phyloP scores from a whole-genome alignment of 2,329 filamentous ascomycete genomes.

The Calonectria pseudoturangicola region DNA sequence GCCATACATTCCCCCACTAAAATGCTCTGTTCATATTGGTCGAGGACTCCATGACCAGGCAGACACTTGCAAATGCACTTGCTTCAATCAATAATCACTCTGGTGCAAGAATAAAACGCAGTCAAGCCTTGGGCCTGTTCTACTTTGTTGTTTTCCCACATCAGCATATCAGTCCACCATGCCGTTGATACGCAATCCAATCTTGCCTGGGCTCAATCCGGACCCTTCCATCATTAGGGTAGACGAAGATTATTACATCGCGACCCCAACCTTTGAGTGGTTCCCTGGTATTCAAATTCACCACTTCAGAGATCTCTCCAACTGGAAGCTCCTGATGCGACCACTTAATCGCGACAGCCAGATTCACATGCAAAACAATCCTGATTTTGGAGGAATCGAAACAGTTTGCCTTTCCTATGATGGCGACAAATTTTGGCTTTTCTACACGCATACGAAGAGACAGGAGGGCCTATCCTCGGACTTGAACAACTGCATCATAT shows the following conservation, averaged over 20 bases:
- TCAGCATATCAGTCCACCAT: conserved; percentile 53
- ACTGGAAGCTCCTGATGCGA: conserved; percentile 69
- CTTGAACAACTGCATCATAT: conserved; percentile 78
- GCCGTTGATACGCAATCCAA: conserved; percentile 71
- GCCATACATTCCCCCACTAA: too few species aligned
- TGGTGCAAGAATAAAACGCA: too few species aligned
- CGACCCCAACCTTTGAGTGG: conserved; percentile 74
- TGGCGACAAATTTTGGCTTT: conserved; percentile 76
- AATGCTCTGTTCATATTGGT: too few species aligned
- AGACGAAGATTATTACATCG: conserved; percentile 73
- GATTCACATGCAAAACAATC: conserved; percentile 75
- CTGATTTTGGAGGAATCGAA: conserved; percentile 78
- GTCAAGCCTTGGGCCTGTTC: too few species aligned
- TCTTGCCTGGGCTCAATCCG: conserved; percentile 74
- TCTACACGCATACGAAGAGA: conserved; percentile 80
- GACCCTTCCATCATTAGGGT: conserved; percentile 73
- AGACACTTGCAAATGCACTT: too few species aligned
- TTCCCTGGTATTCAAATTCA: conserved; percentile 74
- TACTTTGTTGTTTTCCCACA: too few species aligned
- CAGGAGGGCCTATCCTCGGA: conserved; percentile 81
- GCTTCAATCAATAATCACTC: too few species aligned
- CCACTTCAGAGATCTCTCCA: conserved; percentile 71
- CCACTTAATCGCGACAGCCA: conserved; percentile 70
- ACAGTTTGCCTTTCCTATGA: conserved; percentile 79
- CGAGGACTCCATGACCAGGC: too few species aligned